Conservation (phyloP, 306 rosid genomes). For the Arachis stenosperma region DNA sequence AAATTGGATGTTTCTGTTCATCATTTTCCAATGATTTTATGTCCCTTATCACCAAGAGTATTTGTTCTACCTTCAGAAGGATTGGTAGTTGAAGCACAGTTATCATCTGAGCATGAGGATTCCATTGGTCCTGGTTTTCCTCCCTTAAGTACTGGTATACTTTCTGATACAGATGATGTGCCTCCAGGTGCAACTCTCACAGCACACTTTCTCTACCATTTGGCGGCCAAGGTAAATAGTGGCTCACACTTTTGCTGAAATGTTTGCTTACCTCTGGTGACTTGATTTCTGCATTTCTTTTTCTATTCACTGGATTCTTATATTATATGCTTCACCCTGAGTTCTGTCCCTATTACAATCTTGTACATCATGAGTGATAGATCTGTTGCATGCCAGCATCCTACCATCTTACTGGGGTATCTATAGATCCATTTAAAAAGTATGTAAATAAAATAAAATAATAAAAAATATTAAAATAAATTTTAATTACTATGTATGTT, state of each 20-base stretch:
- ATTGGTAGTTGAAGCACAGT: constrained; percentile 71
- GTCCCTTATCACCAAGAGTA: constrained; percentile 89
- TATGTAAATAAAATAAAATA: no score
- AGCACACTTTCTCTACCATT: constrained; percentile 88
- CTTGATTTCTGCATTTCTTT: constrained; percentile 13
- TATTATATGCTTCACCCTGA: constrained; percentile 8
- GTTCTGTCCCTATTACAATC: constrained; percentile 4
- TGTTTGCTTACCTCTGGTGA: constrained; percentile 16
- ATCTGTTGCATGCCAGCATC: constrained; percentile 21
- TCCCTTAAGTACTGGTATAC: constrained; percentile 73
- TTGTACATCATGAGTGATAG: constrained; percentile 26
- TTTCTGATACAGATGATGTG: constrained; percentile 82
- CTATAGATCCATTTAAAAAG: no score
- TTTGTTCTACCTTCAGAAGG: constrained; percentile 97
- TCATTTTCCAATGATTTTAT: constrained; percentile 89
- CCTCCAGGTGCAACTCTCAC: constrained; percentile 90
- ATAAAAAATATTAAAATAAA: constrained; percentile 12
- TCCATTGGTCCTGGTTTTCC: constrained; percentile 89
- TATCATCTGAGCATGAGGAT: constrained; percentile 71
- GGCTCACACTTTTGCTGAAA: constrained; percentile 37
- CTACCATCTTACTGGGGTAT: background rate
- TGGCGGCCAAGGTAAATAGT: constrained; percentile 78
- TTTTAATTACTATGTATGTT: constrained; percentile 4
- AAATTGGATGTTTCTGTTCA: constrained; percentile 76
- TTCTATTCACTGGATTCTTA: constrained; percentile 4